Evolutionary conservation across 495 filamentous ascomycete species (phyloP), one percentile per base, ranked within the genome.

Genomic region (Penicillium desertorum): DNA sequence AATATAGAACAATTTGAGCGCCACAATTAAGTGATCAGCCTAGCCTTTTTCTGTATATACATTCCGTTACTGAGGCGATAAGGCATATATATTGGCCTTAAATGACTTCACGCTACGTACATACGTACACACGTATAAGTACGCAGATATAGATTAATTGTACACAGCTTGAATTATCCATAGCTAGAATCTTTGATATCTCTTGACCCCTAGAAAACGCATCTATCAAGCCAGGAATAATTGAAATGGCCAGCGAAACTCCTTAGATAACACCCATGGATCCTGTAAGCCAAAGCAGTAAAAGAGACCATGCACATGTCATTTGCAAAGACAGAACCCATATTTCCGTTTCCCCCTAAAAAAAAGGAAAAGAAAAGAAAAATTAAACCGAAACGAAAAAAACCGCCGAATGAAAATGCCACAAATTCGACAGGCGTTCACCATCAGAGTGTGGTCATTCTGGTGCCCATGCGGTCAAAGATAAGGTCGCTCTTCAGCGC

Each of bases 381-480:
- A 51, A 61, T 50, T 6, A 43, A 48, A 62, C 6, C 29, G 11
- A 11, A 58, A 51, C n/a, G n/a, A 34, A 8, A 29, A 55, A 54
- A 42, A 25, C 41, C 34, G 5, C 36, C 2, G 20, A 22, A 37
- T 32, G 16, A 19, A 41, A 44, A 57, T 43, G 53, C n/a, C n/a
- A 59, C 3, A 54, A 49, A 16, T 11, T 9, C 39, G 53, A 47
- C 11, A 23, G 14, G 49, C 7, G 23, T 34, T 14, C 54, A 11
- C 14, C 11, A 36, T 64, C 52, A 76, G 22, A 68, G 64, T 11
- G 75, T 42, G n/a, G 66, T 67, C 42, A 79, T 62, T 39, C 75
- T 62, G 19, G 71, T 64, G 30, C 70, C 70, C 75, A 79, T 78
- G 8, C 69, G 67, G 44, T 79, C 76, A 46, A 76, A 74, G 43